These are phyloP conservation scores for Podaxis carcinomalis DNA, from an alignment of 768 basidiomycete species.

Conservation along the genomic window DNA sequence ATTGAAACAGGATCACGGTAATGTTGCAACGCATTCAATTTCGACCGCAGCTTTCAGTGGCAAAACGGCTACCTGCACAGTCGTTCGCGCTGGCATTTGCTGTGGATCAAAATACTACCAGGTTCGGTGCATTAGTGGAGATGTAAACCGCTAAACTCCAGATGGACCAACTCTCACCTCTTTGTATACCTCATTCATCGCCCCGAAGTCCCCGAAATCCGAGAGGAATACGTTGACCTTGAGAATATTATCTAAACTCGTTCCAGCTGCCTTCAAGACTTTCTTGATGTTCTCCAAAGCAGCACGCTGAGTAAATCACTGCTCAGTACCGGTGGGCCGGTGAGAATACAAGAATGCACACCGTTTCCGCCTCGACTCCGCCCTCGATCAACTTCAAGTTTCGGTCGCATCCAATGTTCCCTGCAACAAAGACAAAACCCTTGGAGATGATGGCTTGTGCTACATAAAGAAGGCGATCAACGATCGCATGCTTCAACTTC, in stretches of 20 bases:
- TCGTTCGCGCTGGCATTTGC: slow-evolving; percentile 14
- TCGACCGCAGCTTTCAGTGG: slow-evolving; percentile 15
- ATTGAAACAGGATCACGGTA: background rate
- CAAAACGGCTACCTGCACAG: slow-evolving; percentile 14
- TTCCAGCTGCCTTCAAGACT: slow-evolving; percentile 15
- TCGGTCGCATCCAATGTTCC: slow-evolving; percentile 14
- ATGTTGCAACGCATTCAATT: slow-evolving; percentile 13
- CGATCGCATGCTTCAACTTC: background rate
- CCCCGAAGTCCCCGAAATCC: slow-evolving; percentile 11
- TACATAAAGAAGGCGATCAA: background rate
- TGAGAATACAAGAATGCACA: background rate
- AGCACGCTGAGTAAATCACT: slow-evolving; percentile 10
- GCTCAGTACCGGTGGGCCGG: background rate
- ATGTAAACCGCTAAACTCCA: too few relatives aligned
- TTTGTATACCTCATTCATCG: slow-evolving; percentile 15
- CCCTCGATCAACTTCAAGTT: slow-evolving; percentile 14
- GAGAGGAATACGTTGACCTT: slow-evolving; percentile 14
- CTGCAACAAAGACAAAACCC: slow-evolving; percentile 15
- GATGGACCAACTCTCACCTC: slow-evolving; percentile 7
- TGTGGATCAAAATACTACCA: slow-evolving; percentile 14
- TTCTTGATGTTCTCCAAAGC: slow-evolving; percentile 15
- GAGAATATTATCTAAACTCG: slow-evolving; percentile 10
- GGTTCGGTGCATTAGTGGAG: background rate
- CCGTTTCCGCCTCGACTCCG: slow-evolving; percentile 15
- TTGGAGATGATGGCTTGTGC: slow-evolving; percentile 16